phyloP scores from a whole-genome alignment of 352 stramenopile genomes.

The Globisporangium takayamanum region DNA sequence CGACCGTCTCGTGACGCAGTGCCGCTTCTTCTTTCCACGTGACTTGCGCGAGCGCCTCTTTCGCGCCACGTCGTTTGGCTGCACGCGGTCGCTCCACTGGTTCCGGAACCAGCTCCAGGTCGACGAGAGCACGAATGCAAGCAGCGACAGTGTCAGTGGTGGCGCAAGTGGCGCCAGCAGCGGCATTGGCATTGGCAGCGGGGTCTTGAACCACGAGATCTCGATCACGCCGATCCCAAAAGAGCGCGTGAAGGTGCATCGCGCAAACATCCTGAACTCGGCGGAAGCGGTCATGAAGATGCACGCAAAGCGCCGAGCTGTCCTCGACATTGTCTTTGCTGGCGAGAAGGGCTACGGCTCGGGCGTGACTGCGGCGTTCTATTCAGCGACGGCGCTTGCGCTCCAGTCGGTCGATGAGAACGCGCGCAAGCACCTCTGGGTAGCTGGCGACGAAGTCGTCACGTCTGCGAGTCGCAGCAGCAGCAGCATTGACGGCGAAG shows the following conservation, averaged over 20 bases:
- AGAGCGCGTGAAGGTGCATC: slow-evolving; percentile 80
- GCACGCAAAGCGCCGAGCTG: slow-evolving; percentile 75
- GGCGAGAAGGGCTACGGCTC: slow-evolving; percentile 83
- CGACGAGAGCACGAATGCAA: slow-evolving; percentile 26
- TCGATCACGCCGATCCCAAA: slow-evolving; percentile 80
- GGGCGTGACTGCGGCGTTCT: slow-evolving; percentile 80
- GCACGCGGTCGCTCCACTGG: slow-evolving; percentile 74
- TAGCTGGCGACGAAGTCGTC: slow-evolving; percentile 32
- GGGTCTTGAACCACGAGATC: slow-evolving; percentile 75
- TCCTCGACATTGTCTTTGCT: slow-evolving; percentile 81
- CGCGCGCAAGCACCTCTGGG: slow-evolving; percentile 33
- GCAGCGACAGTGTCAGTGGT: slow-evolving; percentile 7
- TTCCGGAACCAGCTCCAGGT: slow-evolving; percentile 65
- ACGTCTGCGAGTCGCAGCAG: slow-evolving; percentile 6
- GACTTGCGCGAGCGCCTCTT: slow-evolving; percentile 70
- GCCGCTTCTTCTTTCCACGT: slow-evolving; percentile 78
- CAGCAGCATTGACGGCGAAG: slow-evolving; percentile 18
- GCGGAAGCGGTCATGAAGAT: slow-evolving; percentile 83
- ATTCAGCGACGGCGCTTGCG: slow-evolving; percentile 66
- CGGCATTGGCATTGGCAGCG: slow-evolving; percentile 20
- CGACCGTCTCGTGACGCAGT: slow-evolving; percentile 64
- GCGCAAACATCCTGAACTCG: slow-evolving; percentile 65
- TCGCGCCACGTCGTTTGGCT: slow-evolving; percentile 72
- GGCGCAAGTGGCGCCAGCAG: slow-evolving; percentile 7
- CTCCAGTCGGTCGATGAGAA: slow-evolving; percentile 56